Evolutionary conservation across 257 asterid genomes (phyloP), one percentile per base, ranked within the genome.

Genomic region (Jacaranda copaia): DNA sequence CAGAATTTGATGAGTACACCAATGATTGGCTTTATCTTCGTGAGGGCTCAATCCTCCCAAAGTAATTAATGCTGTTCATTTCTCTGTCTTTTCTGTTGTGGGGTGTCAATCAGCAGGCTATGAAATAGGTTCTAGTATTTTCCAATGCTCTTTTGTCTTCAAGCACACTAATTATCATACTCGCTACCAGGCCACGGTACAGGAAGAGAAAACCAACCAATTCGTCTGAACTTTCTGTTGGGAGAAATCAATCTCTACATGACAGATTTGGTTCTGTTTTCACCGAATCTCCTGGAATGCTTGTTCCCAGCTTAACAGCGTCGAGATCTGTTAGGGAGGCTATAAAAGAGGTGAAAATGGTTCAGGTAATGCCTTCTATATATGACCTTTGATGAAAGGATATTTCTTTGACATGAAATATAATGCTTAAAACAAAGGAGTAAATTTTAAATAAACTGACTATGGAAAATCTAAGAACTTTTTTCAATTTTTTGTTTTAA

Each of bases 11-110:
- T 42, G 98, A 94, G 90, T 94, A 94, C 63, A 94, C 98, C 38
- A 94, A 94, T 15, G 98, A 94, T 81, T 92, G 92, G 97, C 98
- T 94, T 75, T 94, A 94, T 74, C 98, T 94, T 67, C 92, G 97
- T 5, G 96, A 92, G 81, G 98, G 98, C 69, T 88, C 98, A 39
- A 80, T 95, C 25, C 92, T 95, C 76, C 99, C 99, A 70, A 95
- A 89, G 98, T 94, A 94, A 85, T 61, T 51, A 64, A 15, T 69
- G 39, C 10, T 15, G 0, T 45, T 45, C 8, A 8, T 55, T 75
- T 75, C 39, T 56, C 18, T 71, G 36, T 68, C 60, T 58, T 15
- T 25, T 25, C 32, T 25, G 32, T 25, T 25, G 32, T 25, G 32
- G 32, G 32, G 46, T 14, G 45, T 12, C 25, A 65, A 16, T 42